These are phyloP conservation scores for Nothophoma quercina DNA, from an alignment of 2,329 filamentous ascomycete species.

Conservation along the genomic window DNA sequence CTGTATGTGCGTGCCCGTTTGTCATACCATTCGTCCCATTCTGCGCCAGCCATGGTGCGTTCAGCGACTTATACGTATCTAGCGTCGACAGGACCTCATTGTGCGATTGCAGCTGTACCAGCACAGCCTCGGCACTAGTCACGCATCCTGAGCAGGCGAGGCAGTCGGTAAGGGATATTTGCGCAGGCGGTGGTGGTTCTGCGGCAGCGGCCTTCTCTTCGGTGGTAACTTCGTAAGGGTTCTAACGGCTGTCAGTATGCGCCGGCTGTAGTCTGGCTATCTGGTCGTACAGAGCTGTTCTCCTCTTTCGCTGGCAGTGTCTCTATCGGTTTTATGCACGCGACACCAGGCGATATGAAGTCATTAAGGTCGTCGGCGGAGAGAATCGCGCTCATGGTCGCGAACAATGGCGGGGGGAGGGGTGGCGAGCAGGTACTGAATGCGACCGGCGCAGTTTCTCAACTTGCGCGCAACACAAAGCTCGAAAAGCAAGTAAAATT, in stretches of 20 bases:
- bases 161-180: slow-evolving; percentile 96
- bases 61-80: slow-evolving; percentile 65
- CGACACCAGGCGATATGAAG: slow-evolving; percentile 97
- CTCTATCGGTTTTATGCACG: slow-evolving; percentile 97
- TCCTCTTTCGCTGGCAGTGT: slow-evolving; percentile 72
- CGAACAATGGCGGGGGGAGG: slow-evolving; percentile 21
- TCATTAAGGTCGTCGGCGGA: slow-evolving; percentile 97
- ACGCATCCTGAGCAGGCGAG: slow-evolving; percentile 97
- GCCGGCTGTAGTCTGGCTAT: slow-evolving; percentile 5
- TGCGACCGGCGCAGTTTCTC: slow-evolving; percentile 20
- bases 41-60: slow-evolving; percentile 40
- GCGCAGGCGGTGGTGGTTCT: slow-evolving; percentile 73
- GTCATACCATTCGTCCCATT: slow-evolving; percentile 34
- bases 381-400: slow-evolving; percentile 90
- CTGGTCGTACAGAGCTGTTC: slow-evolving; percentile 52
- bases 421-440: slow-evolving; percentile 19
- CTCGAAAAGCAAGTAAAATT: not conserved
- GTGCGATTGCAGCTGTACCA: slow-evolving; percentile 93
- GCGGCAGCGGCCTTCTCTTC: slow-evolving; percentile 74
- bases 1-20: slow-evolving; percentile 15
- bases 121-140: slow-evolving; percentile 95
- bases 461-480: not conserved
- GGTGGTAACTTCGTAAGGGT: slow-evolving; percentile 85
- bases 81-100: slow-evolving; percentile 86
- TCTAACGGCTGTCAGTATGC: slow-evolving; percentile 51